A percentile compares a stretch with the other conserved stretches of the same genome.
Conservation (phyloP, 257 asterid genomes). For the Leptodermis oblonga region DNA sequence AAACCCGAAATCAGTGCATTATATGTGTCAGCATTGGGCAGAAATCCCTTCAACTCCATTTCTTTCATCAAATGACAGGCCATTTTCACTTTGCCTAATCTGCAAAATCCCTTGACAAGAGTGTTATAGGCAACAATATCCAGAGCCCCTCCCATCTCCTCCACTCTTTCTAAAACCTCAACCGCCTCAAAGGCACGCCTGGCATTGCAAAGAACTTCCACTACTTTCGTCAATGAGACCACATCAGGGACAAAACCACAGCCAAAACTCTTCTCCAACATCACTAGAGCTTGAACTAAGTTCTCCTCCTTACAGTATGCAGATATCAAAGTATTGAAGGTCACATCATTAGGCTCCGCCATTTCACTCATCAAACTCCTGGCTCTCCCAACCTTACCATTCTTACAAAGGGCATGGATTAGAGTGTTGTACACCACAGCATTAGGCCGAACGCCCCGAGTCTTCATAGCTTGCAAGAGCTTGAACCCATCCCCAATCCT, state of each 20-base stretch:
- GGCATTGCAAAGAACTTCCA: slow-evolving; percentile 46
- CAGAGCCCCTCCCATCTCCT: slow-evolving; percentile 55
- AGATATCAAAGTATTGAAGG: slow-evolving; percentile 68
- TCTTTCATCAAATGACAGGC: slow-evolving; percentile 51
- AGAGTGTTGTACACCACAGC: slow-evolving; percentile 73
- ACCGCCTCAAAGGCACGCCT: slow-evolving; percentile 65
- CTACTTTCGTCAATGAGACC: slow-evolving; percentile 59
- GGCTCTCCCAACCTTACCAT: slow-evolving; percentile 79
- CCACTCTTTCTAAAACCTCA: slow-evolving; percentile 68
- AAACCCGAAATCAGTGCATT: slow-evolving; percentile 63
- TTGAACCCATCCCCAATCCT: slow-evolving; percentile 84
- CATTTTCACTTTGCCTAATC: slow-evolving; percentile 50
- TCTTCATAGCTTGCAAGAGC: slow-evolving; percentile 73
- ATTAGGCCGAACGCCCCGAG: slow-evolving; percentile 39
- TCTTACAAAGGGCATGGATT: slow-evolving; percentile 73
- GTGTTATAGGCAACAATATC: slow-evolving; percentile 80
- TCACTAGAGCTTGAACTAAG: slow-evolving; percentile 69
- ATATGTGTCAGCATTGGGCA: slow-evolving; percentile 71
- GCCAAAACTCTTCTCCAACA: slow-evolving; percentile 67
- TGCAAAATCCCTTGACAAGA: slow-evolving; percentile 61
- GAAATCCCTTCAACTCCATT: slow-evolving; percentile 85
- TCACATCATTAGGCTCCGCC: slow-evolving; percentile 57
- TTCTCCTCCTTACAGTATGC: slow-evolving; percentile 67
- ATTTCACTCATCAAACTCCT: slow-evolving; percentile 75
- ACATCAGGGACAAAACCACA: slow-evolving; percentile 66